These are phyloP conservation scores for Cyberlindnera misumaiensis DNA, from an alignment of 805 yeast species.

Conservation along the genomic window DNA sequence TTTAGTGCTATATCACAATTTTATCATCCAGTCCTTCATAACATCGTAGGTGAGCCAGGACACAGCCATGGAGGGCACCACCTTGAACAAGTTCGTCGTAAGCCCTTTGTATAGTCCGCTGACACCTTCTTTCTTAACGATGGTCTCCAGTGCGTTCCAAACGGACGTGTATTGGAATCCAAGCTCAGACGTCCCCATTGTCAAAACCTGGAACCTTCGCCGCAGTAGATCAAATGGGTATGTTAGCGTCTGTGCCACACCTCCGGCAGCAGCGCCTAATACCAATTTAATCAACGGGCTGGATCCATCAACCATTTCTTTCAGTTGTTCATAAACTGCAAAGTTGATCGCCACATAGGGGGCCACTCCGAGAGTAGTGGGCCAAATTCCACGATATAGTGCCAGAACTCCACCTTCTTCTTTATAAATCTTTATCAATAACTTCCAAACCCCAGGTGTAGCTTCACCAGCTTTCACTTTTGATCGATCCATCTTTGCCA, in stretches of 20 bases:
- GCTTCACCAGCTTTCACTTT: constrained; percentile 28
- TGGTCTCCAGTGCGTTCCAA: constrained; percentile 62
- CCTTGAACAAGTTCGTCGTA: constrained; percentile 78
- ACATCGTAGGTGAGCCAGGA: constrained; percentile 86
- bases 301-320: constrained; percentile 42
- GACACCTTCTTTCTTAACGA: constrained; percentile 67
- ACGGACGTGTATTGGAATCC: constrained; percentile 82
- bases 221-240: constrained; percentile 89
- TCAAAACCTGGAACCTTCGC: constrained; percentile 84
- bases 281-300: constrained; percentile 50
- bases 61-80: constrained; percentile 93
- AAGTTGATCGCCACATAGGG: constrained; percentile 94
- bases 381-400: constrained; percentile 76
- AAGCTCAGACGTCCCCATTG: constrained; percentile 60
- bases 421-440: constrained; percentile 51
- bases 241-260: constrained; percentile 81
- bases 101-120: constrained; percentile 68
- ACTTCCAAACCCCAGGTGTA: constrained; percentile 67
- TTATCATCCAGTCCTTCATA: constrained; percentile 39
- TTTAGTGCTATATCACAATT: no score
- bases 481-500: constrained; percentile 35
- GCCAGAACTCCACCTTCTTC: constrained; percentile 80
- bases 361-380: constrained; percentile 93
- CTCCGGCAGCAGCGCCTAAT: constrained; percentile 85
- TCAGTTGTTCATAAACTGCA: constrained; percentile 77